Base-by-base conservation (phyloP, 2,329 filamentous ascomycete species). In the Phaeosphaeria sp. region DNA sequence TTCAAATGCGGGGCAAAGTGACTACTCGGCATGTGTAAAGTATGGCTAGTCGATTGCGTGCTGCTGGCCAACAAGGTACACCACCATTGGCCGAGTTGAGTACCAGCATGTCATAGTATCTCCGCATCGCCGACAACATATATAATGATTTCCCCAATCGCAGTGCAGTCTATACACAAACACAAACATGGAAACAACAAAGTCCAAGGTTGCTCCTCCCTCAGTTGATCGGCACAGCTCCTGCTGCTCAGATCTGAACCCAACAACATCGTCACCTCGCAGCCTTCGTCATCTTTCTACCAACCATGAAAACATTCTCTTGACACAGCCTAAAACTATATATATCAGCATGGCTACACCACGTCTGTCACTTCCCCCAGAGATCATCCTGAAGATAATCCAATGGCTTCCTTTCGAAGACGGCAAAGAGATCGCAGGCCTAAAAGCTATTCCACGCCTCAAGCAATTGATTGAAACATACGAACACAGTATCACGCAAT, bases 361-460 rank as follows among this genome's bases (percentile, higher is more conserved):
- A 13, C 22, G 49, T 18, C 24, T 52, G 42, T 49, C 54, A 15
- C 20, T 74, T 5, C 71, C 72, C 9, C 51, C 68, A 21, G 72
- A 75, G 40, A 58, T 75, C 5, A 49, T 75, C n/a, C 59, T 74
- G 4, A 59, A 66, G 15, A 64, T 60, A 1, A 64, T 75, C 9
- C 65, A 73, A 43, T 54, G 67, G 20, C 61, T 75, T 1, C 68
- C 66, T 0, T 73, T 72, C 33, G 48, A 60, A 15, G 60, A 69
- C n/a, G 68, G 66, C n/a, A 55, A 55, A 20, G 52, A 59, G 20
- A 59, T 74, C 3, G 22, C 55, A 27, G 60, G 54, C 27, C 64
- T 75, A 17, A 50, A 36, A 18, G 59, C 65, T 4, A 64, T 73
- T 42, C 61, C 68, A 3, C 57, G 66, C 3, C 40, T 75, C 22